These are phyloP conservation scores for Peniophora sp. DNA, from an alignment of 1,284 basidiomycete species.

Conservation along the genomic window DNA sequence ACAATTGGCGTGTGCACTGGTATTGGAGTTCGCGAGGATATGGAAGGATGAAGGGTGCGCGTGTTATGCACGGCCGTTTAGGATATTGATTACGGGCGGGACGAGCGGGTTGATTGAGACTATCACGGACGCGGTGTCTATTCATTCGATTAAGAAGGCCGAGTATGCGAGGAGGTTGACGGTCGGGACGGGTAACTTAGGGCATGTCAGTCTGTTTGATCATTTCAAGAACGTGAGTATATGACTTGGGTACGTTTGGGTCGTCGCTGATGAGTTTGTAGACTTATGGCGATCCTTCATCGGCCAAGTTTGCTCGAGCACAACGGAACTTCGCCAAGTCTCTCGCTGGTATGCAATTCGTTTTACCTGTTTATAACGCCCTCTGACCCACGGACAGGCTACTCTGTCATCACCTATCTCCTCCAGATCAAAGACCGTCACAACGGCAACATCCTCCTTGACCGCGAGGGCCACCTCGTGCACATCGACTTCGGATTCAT, in stretches of 20 bases:
- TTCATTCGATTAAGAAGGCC: slow-evolving; percentile 99
- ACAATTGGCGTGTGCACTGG: slow-evolving; percentile 93
- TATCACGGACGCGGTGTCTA: slow-evolving; percentile 94
- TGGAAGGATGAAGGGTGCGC: slow-evolving; percentile 90
- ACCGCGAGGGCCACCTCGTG: slow-evolving; percentile 89
- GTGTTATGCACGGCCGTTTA: slow-evolving; percentile 88
- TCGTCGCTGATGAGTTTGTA: slow-evolving; percentile 20
- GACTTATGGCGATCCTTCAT: slow-evolving; percentile 88
- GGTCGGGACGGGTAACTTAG: slow-evolving; percentile 57
- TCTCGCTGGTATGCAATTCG: slow-evolving; percentile 58
- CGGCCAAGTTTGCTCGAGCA: slow-evolving; percentile 78
- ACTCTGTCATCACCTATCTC: slow-evolving; percentile 91
- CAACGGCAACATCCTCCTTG: slow-evolving; percentile 99
- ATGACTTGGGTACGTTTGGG: slow-evolving; percentile 8
- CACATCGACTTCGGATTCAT: slow-evolving; percentile 99
- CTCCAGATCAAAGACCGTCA: slow-evolving; percentile 97
- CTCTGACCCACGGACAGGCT: slow-evolving; percentile 35
- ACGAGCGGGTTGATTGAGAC: slow-evolving; percentile 92
- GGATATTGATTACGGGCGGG: slow-evolving; percentile 92
- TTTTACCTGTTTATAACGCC: not conserved
- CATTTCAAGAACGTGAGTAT: slow-evolving; percentile 75
- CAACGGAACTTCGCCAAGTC: slow-evolving; percentile 93
- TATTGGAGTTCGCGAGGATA: slow-evolving; percentile 88
- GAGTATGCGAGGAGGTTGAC: slow-evolving; percentile 88
- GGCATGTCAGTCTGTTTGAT: slow-evolving; percentile 82